Evolutionary conservation across 257 asterid species (phyloP).

Genomic region (Leptodermis oblonga): DNA sequence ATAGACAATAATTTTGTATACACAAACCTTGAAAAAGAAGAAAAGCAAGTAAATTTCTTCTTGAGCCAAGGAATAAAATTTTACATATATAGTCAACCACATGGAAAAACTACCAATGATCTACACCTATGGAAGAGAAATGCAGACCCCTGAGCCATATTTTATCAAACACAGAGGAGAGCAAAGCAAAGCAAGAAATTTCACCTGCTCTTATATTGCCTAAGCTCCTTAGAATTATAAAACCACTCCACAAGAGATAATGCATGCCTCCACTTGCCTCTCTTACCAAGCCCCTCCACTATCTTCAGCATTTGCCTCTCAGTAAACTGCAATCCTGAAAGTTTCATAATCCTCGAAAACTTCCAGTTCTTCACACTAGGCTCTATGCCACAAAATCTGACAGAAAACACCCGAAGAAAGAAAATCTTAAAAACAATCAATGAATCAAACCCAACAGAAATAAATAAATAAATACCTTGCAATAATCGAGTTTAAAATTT

Average conservation of each 20-base stretch:
- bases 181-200: neutral
- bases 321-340: conserved; percentile 73
- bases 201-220: conserved; percentile 69
- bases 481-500: neutral
- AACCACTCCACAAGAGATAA: conserved; percentile 81
- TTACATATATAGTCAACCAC: neutral
- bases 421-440: neutral
- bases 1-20: conserved; percentile 79
- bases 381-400: conserved; percentile 61
- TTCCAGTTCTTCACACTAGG: conserved; percentile 70
- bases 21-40: conserved; percentile 54
- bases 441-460: neutral
- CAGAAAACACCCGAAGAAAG: neutral
- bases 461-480: neutral
- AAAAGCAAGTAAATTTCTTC: conserved; percentile 15
- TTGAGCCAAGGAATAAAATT: neutral
- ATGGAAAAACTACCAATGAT: neutral
- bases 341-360: conserved; percentile 69
- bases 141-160: neutral
- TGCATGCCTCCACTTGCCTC: conserved; percentile 80
- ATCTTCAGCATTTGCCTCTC: conserved; percentile 84
- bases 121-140: neutral
- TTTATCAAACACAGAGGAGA: neutral
- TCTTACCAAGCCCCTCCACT: conserved; percentile 72
- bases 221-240: conserved; percentile 66